phyloP scores from a whole-genome alignment of 108 stramenopile genomes.

The Schizochytrium sp. region DNA sequence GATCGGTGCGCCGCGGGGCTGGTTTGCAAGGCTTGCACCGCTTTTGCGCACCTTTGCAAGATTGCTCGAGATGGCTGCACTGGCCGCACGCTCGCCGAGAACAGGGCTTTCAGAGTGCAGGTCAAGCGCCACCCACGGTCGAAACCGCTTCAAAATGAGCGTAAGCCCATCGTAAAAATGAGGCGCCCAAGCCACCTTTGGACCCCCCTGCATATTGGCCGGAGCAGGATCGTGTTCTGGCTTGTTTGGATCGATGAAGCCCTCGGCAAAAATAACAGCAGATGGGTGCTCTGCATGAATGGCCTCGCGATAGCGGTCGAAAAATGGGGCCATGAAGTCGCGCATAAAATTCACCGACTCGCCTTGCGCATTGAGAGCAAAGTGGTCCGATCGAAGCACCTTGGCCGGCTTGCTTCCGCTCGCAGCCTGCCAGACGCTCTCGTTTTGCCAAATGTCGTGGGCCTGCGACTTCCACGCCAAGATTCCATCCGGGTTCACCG shows the following conservation, averaged over 20 bases:
- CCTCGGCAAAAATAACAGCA: constrained; percentile 24
- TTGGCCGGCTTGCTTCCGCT: background rate
- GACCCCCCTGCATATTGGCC: background rate
- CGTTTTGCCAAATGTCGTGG: constrained; percentile 27
- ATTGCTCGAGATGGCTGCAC: background rate
- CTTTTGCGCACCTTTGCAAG: background rate
- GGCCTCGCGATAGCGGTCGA: background rate
- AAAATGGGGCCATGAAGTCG: constrained; percentile 25
- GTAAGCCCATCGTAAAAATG: constrained; percentile 31
- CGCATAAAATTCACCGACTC: background rate
- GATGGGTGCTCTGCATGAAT: background rate
- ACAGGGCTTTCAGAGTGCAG: constrained; percentile 16
- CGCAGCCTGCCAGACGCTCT: constrained; percentile 14
- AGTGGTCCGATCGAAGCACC: constrained; percentile 17
- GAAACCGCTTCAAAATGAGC: constrained; percentile 19
- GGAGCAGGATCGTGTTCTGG: constrained; percentile 23
- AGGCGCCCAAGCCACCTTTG: constrained; percentile 25
- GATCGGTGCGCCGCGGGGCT: background rate
- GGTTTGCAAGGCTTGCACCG: background rate
- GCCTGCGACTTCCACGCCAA: constrained; percentile 15
- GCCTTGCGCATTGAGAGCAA: background rate
- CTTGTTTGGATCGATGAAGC: constrained; percentile 19
- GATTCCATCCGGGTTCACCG: background rate
- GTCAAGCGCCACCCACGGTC: constrained; percentile 21
- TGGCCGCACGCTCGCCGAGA: background rate